Percentiles rank a stretch among this genome's conserved stretches.
phyloP scores from a whole-genome alignment of 1,284 basidiomycete genomes.

The Cerrena zonata region DNA sequence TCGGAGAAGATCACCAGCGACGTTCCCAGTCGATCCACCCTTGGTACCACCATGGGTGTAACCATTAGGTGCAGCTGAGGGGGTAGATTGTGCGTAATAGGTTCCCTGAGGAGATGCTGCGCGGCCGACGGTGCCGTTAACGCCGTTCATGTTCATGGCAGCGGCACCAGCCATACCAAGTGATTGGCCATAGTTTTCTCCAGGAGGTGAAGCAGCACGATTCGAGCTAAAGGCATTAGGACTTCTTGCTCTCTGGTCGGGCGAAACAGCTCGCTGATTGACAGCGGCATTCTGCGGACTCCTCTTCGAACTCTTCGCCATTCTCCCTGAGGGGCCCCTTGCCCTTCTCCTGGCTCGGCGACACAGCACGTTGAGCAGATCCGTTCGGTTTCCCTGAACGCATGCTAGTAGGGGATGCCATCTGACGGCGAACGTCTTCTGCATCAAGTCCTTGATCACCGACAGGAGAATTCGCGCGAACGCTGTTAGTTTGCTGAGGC shows the following conservation, averaged over 20 bases:
- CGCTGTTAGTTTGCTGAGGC: conserved; percentile 31
- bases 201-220: conserved; percentile 56
- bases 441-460: conserved; percentile 36
- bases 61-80: conserved; percentile 54
- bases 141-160: conserved; percentile 42
- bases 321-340: conserved; percentile 61
- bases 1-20: conserved; percentile 67
- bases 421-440: conserved; percentile 57
- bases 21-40: conserved; percentile 58
- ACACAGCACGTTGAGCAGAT: conserved; percentile 28
- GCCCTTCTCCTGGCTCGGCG: conserved; percentile 36
- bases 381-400: conserved; percentile 43
- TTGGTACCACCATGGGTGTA: conserved; percentile 37
- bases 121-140: conserved; percentile 40
- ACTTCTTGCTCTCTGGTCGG: conserved; percentile 58
- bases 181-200: conserved; percentile 34
- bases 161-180: conserved; percentile 47
- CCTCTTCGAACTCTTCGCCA: conserved; percentile 53
- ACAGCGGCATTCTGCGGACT: conserved; percentile 39
- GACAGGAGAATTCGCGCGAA: conserved; percentile 54
- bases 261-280: conserved; percentile 50
- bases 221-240: conserved; percentile 34
- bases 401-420: conserved; percentile 48
- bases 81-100: conserved; percentile 48
- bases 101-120: conserved; percentile 62